These are phyloP conservation scores for Cutaneotrichosporon cyanovorans DNA, from an alignment of 1,284 basidiomycete species.

Conservation along the genomic window DNA sequence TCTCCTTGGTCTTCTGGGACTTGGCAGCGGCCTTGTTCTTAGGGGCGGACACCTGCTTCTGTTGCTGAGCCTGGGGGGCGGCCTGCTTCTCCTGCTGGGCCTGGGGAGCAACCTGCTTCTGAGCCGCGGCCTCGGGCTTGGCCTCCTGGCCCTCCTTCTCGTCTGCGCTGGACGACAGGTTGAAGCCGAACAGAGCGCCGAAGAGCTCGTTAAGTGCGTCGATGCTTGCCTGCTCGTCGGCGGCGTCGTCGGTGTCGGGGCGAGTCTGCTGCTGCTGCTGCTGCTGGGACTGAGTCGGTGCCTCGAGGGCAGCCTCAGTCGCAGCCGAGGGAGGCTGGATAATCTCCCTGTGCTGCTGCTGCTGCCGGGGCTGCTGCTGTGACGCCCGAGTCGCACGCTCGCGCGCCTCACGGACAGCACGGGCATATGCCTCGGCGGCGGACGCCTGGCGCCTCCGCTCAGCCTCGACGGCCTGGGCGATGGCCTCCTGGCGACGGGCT, in stretches of 20 bases:
- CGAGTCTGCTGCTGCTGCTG: no score
- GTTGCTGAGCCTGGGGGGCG: background rate
- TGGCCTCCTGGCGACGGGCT: slow-evolving; percentile 7
- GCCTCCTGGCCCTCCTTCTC: slow-evolving; percentile 2
- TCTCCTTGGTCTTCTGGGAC: background rate
- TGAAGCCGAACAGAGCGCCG: slow-evolving; percentile 34
- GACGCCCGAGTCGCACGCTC: background rate
- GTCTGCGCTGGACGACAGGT: slow-evolving; percentile 15
- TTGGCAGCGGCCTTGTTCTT: background rate
- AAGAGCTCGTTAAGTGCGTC: slow-evolving; percentile 31
- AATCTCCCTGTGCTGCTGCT: slow-evolving; percentile 2
- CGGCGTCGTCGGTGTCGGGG: background rate
- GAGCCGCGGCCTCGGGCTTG: background rate
- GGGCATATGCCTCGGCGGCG: slow-evolving; percentile 17
- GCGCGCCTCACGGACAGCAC: slow-evolving; percentile 4
- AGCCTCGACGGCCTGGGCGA: slow-evolving; percentile 7
- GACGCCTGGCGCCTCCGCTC: slow-evolving; percentile 15
- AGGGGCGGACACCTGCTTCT: background rate
- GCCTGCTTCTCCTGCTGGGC: background rate
- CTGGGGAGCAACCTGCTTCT: background rate
- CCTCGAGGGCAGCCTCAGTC: background rate
- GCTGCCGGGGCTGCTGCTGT: slow-evolving; percentile 3
- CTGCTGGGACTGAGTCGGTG: slow-evolving; percentile 3
- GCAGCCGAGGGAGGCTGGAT: background rate
- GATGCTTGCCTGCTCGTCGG: slow-evolving; percentile 12